phyloP scores from a whole-genome alignment of 1,139 yeast genomes.

The Yamadazyma pseudoaaseri region DNA sequence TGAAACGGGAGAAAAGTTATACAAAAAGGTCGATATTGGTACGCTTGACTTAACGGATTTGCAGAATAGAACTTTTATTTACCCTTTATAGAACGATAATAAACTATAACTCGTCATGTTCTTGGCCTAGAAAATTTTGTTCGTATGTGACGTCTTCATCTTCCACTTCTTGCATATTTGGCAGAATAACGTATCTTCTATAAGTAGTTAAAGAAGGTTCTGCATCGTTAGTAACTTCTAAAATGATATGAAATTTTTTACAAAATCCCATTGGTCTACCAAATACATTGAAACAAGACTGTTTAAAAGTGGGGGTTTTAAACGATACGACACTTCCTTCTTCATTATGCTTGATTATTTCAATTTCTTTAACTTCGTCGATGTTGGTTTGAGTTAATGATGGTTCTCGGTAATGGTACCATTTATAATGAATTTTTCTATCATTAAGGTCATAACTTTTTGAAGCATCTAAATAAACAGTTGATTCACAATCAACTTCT shows the following conservation, averaged over 20 bases:
- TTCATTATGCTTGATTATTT: too few relatives aligned
- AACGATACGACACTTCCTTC: too few relatives aligned
- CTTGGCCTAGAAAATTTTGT: not conserved
- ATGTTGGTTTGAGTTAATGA: constrained; percentile 13
- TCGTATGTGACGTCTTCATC: not conserved
- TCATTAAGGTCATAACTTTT: too few relatives aligned
- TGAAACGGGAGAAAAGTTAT: constrained; percentile 16
- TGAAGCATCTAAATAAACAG: too few relatives aligned
- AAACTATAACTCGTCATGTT: not conserved
- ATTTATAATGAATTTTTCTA: constrained; percentile 12
- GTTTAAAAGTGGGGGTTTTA: constrained; percentile 15
- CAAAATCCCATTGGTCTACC: constrained; percentile 10
- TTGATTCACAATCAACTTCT: too few relatives aligned
- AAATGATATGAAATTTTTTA: constrained; percentile 14
- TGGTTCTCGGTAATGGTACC: constrained; percentile 19
- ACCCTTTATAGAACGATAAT: constrained; percentile 36
- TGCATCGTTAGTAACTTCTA: constrained; percentile 15
- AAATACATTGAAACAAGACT: constrained; percentile 14
- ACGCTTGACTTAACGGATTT: constrained; percentile 45
- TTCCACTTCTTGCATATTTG: not conserved
- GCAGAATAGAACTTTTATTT: constrained; percentile 43
- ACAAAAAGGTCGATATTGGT: constrained; percentile 36
- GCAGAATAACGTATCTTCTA: constrained; percentile 7
- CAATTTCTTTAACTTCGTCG: constrained; percentile 5
- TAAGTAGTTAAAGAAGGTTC: constrained; percentile 11